Evolutionary conservation across 139 green algal genomes (phyloP).

Genomic region (Picochlorum sp.): DNA sequence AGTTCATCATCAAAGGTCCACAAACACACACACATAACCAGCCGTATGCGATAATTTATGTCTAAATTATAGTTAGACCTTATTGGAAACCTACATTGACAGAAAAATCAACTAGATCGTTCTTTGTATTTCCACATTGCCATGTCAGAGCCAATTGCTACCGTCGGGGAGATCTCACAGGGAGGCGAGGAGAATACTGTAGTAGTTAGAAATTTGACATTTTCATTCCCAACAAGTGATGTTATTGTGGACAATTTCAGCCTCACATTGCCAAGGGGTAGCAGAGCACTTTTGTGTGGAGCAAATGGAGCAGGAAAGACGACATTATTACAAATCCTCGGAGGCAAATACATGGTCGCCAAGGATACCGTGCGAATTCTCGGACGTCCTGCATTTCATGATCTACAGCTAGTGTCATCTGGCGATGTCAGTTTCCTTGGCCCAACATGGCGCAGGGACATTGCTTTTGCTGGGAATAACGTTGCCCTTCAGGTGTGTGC

Average conservation of each 20-base stretch:
- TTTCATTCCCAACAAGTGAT: constrained; percentile 19
- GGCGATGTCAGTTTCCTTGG: constrained; percentile 76
- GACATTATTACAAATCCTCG: constrained; percentile 83
- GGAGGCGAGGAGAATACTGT: constrained; percentile 16
- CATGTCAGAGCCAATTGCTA: not conserved
- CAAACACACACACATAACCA: too few species aligned
- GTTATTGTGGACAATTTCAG: constrained; percentile 25
- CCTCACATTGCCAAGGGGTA: constrained; percentile 61
- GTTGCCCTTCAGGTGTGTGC: constrained; percentile 49
- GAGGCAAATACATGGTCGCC: constrained; percentile 92
- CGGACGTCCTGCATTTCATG: constrained; percentile 87
- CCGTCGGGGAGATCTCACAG: constrained; percentile 3
- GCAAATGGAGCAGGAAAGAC: constrained; percentile 86
- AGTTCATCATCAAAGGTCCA: too few species aligned
- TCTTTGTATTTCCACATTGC: too few species aligned
- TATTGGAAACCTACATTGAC: too few species aligned
- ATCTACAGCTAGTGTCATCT: constrained; percentile 66
- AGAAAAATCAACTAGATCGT: too few species aligned
- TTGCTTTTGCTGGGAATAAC: constrained; percentile 83
- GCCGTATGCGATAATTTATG: too few species aligned
- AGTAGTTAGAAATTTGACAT: constrained; percentile 20
- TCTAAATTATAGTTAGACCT: too few species aligned
- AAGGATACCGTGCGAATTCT: constrained; percentile 68
- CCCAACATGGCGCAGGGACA: constrained; percentile 80
- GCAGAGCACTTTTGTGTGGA: constrained; percentile 78